Percentiles rank a stretch among this genome's conserved stretches.
These are phyloP conservation scores for Saprolegnia parasitica DNA, from an alignment of 352 stramenopile genomes.

Conservation along the genomic window DNA sequence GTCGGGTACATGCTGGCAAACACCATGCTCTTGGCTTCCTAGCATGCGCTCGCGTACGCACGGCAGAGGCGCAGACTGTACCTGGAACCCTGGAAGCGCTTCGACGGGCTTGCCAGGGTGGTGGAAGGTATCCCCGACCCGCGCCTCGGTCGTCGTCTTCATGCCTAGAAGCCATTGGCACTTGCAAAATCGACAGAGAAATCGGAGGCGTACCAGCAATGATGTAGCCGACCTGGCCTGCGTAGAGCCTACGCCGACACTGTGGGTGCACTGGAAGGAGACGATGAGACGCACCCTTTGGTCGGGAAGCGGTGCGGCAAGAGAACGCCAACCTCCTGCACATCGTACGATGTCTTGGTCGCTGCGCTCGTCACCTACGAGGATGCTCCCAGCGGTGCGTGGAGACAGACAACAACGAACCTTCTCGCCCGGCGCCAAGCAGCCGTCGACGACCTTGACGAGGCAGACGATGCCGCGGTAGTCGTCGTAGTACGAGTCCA, in stretches of 20 bases:
- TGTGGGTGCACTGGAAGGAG: neutral
- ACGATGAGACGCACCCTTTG: slow-evolving; percentile 31
- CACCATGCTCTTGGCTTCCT: slow-evolving; percentile 92
- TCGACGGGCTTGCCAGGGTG: slow-evolving; percentile 57
- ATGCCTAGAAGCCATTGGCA: slow-evolving; percentile 50
- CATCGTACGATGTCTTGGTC: slow-evolving; percentile 83
- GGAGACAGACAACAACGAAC: neutral
- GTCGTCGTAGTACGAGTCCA: slow-evolving; percentile 98
- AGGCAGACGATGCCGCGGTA: slow-evolving; percentile 94
- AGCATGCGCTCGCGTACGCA: neutral
- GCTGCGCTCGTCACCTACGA: slow-evolving; percentile 48
- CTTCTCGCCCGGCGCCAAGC: slow-evolving; percentile 75
- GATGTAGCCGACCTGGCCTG: slow-evolving; percentile 96
- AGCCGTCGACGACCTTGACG: slow-evolving; percentile 92
- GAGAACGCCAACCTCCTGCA: slow-evolving; percentile 95
- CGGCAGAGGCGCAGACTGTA: neutral
- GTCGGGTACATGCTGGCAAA: slow-evolving; percentile 98
- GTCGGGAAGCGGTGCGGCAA: slow-evolving; percentile 82
- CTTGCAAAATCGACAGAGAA: neutral
- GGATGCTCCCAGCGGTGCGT: slow-evolving; percentile 33
- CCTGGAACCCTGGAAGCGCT: slow-evolving; percentile 69
- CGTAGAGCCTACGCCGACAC: slow-evolving; percentile 48
- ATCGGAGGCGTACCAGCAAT: slow-evolving; percentile 55
- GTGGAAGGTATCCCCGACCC: slow-evolving; percentile 87
- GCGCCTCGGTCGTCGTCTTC: slow-evolving; percentile 95